These are phyloP conservation scores for Thalassiosira sp. DNA, from an alignment of 352 stramenopile species.

Conservation along the genomic window DNA sequence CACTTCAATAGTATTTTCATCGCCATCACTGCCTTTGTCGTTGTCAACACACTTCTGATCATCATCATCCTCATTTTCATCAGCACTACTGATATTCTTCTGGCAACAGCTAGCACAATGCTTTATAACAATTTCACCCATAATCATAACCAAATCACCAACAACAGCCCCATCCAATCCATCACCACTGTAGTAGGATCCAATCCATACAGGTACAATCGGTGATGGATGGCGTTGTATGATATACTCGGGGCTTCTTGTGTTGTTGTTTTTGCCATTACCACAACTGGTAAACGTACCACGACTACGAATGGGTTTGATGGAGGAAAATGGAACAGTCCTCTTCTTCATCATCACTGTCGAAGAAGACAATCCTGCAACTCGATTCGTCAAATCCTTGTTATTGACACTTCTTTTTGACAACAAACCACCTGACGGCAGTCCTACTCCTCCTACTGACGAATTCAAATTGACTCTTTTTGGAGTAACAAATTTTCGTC, in stretches of 20 bases:
- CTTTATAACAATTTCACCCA: slow-evolving; percentile 58
- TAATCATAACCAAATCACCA: slow-evolving; percentile 59
- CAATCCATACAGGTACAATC: slow-evolving; percentile 59
- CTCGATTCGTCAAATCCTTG: background rate
- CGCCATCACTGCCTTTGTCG: background rate
- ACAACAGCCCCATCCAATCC: slow-evolving; percentile 49
- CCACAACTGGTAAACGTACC: background rate
- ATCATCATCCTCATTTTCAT: background rate
- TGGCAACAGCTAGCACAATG: slow-evolving; percentile 21
- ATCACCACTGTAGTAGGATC: slow-evolving; percentile 41
- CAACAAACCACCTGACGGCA: background rate
- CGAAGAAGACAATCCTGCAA: background rate
- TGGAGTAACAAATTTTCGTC: slow-evolving; percentile 43
- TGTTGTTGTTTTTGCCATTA: slow-evolving; percentile 9
- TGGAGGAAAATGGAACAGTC: background rate
- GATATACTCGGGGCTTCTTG: slow-evolving; percentile 29
- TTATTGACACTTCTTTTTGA: background rate
- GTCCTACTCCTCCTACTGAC: no score
- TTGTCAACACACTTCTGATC: no score
- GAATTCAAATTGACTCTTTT: slow-evolving; percentile 26
- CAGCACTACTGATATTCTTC: slow-evolving; percentile 2
- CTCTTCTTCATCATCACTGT: slow-evolving; percentile 6
- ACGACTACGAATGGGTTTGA: background rate
- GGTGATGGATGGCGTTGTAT: slow-evolving; percentile 52
- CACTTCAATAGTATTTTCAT: slow-evolving; percentile 3